Conservation (phyloP, 176 grass and related monocot genomes). For the Carex cristatella region DNA sequence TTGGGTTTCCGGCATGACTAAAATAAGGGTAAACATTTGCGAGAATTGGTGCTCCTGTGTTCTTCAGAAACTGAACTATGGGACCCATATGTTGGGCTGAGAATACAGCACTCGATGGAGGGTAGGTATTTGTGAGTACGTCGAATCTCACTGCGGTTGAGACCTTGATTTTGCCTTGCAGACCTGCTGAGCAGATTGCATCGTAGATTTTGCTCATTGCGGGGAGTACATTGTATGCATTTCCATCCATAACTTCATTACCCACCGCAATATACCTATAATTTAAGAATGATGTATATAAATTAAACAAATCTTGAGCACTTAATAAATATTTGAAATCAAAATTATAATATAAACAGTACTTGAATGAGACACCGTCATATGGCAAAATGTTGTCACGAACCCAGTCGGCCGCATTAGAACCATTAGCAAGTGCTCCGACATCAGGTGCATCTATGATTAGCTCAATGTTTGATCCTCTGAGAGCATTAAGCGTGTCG, state of each 20-base stretch:
- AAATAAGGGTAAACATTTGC: constrained; percentile 74
- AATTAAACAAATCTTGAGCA: background rate
- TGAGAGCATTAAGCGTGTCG: constrained; percentile 25
- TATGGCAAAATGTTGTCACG: constrained; percentile 41
- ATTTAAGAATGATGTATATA: background rate
- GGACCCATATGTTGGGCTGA: constrained; percentile 20
- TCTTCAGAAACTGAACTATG: constrained; percentile 30
- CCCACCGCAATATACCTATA: constrained; percentile 67
- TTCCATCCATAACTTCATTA: constrained; percentile 46
- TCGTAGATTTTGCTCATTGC: constrained; percentile 52
- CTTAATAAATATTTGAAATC: background rate
- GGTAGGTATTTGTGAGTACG: constrained; percentile 20
- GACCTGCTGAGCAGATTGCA: constrained; percentile 32
- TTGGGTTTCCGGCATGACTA: constrained; percentile 24
- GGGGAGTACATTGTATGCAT: constrained; percentile 38
- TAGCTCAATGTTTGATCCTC: constrained; percentile 34
- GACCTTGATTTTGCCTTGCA: constrained; percentile 36
- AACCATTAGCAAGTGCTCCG: background rate
- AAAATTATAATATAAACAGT: background rate
- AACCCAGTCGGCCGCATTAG: constrained; percentile 45
- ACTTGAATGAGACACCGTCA: constrained; percentile 28
- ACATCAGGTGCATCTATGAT: constrained; percentile 19
- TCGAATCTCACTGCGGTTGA: constrained; percentile 37
- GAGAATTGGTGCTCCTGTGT: constrained; percentile 49
- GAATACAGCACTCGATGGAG: constrained; percentile 47